Percentiles rank a stretch among this genome's conserved stretches.
These are phyloP conservation scores for Holtermannia corniformis DNA, from an alignment of 768 basidiomycete genomes.

Conservation along the genomic window DNA sequence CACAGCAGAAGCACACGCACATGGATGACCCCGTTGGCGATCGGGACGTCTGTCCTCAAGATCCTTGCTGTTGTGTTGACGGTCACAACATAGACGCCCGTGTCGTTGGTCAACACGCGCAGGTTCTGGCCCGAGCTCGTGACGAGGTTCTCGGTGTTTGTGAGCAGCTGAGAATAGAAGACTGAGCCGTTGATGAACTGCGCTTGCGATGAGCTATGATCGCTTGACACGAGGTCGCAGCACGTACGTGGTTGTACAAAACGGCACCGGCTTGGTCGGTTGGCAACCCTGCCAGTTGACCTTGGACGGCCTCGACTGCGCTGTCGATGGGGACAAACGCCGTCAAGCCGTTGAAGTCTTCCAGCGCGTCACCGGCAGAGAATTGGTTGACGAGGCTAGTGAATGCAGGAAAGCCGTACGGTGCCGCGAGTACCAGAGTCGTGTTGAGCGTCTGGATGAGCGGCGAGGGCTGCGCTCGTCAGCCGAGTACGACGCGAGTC, in stretches of 20 bases:
- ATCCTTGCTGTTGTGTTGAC: slow-evolving; percentile 3
- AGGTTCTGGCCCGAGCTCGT: slow-evolving; percentile 18
- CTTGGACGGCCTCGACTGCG: slow-evolving; percentile 4
- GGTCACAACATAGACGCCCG: slow-evolving; percentile 13
- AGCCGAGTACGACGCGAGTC: neutral
- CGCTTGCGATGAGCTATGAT: neutral
- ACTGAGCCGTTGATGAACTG: slow-evolving; percentile 21
- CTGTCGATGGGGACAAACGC: slow-evolving; percentile 20
- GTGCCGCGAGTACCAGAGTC: slow-evolving; percentile 6
- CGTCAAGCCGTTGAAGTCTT: slow-evolving; percentile 18
- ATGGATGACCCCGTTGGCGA: slow-evolving; percentile 23
- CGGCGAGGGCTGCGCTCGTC: slow-evolving; percentile 9
- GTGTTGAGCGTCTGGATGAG: slow-evolving; percentile 11
- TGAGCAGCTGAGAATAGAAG: slow-evolving; percentile 16
- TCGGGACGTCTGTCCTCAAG: slow-evolving; percentile 15
- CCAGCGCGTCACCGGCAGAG: slow-evolving; percentile 7
- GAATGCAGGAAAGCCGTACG: slow-evolving; percentile 5
- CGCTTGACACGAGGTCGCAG: neutral
- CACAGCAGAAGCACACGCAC: slow-evolving; percentile 5
- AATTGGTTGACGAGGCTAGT: slow-evolving; percentile 1
- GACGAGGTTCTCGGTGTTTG: slow-evolving; percentile 6
- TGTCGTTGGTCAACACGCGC: slow-evolving; percentile 8
- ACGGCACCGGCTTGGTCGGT: slow-evolving; percentile 4
- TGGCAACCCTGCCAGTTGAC: neutral
- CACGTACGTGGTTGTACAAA: slow-evolving; percentile 19